Percentiles rank a stretch among this genome's conserved stretches.
phyloP scores from a whole-genome alignment of 1,284 basidiomycete species.

The Tilletiopsis washingtonensis region DNA sequence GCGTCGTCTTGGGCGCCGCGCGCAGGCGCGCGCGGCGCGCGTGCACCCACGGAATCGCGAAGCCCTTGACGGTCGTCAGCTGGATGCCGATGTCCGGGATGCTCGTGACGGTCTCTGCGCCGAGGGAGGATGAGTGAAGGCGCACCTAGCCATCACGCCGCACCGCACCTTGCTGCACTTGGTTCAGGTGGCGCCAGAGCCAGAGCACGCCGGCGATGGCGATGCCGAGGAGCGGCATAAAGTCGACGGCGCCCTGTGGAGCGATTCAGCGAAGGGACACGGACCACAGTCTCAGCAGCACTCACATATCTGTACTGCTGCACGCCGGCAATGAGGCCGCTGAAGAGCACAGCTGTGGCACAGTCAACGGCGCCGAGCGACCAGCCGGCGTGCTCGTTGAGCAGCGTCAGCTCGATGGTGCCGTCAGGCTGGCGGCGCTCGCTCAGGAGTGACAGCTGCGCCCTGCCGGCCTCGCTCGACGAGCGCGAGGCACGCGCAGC shows the following conservation, averaged over 20 bases:
- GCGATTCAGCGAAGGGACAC: no score
- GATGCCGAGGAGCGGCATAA: no score
- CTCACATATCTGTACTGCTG: no score
- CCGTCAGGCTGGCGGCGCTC: constrained; percentile 8
- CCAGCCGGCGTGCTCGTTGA: background rate
- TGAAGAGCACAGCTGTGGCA: no score
- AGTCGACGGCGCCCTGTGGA: no score
- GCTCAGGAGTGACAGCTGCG: background rate
- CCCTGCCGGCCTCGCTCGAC: background rate
- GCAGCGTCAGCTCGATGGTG: background rate
- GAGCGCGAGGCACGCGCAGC: no score
- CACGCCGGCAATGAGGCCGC: no score
- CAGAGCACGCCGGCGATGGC: constrained; percentile 13
- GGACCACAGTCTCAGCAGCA: no score
- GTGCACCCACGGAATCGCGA: constrained; percentile 6
- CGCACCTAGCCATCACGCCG: background rate
- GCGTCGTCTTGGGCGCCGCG: background rate
- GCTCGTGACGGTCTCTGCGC: constrained; percentile 15
- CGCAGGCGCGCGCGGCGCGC: background rate
- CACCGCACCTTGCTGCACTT: constrained; percentile 7
- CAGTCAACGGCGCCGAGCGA: background rate
- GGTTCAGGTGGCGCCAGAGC: constrained; percentile 1
- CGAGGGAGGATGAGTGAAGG: no score
- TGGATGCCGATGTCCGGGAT: constrained; percentile 33
- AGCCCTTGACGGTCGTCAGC: constrained; percentile 19